These are phyloP conservation scores for Pseudonitzschia multiseries DNA, from an alignment of 108 stramenopile species.

Conservation along the genomic window DNA sequence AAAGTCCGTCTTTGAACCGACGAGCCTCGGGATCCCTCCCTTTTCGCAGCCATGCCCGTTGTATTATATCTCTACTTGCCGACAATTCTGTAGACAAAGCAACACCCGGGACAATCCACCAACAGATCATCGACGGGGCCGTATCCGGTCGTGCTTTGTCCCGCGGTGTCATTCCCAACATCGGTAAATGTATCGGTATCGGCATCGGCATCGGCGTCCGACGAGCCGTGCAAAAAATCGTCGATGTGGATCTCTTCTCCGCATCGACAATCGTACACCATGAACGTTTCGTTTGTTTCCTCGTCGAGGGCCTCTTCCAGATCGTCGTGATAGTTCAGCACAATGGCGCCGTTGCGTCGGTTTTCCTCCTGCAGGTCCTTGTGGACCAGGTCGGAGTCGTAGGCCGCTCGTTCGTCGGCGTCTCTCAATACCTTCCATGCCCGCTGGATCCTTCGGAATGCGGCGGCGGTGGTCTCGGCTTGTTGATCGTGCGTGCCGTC, in stretches of 20 bases:
- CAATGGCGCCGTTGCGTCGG: slow-evolving; percentile 36
- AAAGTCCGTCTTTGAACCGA: not conserved
- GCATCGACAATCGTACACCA: slow-evolving; percentile 69
- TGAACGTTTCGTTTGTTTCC: slow-evolving; percentile 46
- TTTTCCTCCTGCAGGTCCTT: slow-evolving; percentile 29
- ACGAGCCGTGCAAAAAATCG: too few species aligned
- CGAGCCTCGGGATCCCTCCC: not conserved
- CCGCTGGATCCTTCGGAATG: slow-evolving; percentile 65
- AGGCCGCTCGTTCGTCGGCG: slow-evolving; percentile 39
- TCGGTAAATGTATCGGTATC: too few species aligned
- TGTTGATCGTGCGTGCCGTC: not conserved
- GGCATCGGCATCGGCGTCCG: slow-evolving; percentile 10
- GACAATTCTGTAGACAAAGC: slow-evolving; percentile 38
- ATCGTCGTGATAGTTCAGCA: slow-evolving; percentile 45
- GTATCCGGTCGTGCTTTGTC: not conserved
- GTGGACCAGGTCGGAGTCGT: slow-evolving; percentile 56
- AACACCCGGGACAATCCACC: slow-evolving; percentile 45
- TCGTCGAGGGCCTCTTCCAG: slow-evolving; percentile 52
- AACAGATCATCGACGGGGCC: slow-evolving; percentile 1
- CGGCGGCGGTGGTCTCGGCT: slow-evolving; percentile 6
- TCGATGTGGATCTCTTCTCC: slow-evolving; percentile 51
- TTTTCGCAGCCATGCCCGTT: too few species aligned
- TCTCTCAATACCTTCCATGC: slow-evolving; percentile 70
- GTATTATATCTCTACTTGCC: slow-evolving; percentile 12
- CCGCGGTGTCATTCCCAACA: not conserved